phyloP scores from a whole-genome alignment of 2,329 filamentous ascomycete genomes.

The Xylaria polymorpha region DNA sequence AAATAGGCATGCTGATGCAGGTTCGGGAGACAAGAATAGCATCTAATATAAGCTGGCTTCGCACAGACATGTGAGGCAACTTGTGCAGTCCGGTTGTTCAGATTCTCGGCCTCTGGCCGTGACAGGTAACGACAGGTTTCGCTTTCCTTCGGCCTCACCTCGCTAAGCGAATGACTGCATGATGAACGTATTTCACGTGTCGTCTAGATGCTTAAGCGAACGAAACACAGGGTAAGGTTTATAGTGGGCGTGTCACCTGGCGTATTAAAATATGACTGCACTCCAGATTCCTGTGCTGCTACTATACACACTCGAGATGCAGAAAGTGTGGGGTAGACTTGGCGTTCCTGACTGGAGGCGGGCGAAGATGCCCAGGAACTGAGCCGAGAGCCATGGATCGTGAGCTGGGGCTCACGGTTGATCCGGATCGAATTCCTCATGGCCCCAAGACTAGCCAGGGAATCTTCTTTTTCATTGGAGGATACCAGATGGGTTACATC shows the following conservation, averaged over 20 bases:
- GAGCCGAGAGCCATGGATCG: conserved; percentile 39
- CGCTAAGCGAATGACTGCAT: conserved; percentile 46
- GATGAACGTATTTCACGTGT: conserved; percentile 41
- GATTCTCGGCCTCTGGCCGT: conserved; percentile 30
- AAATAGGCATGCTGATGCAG: conserved; percentile 36
- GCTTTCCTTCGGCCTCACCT: conserved; percentile 48
- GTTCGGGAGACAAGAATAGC: conserved; percentile 45
- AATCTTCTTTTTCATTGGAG: conserved; percentile 34
- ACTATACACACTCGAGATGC: conserved; percentile 39
- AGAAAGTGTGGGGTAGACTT: conserved; percentile 49
- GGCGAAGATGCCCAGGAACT: conserved; percentile 45
- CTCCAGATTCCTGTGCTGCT: conserved; percentile 48
- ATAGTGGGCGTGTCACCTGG: conserved; percentile 48
- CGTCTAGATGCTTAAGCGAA: conserved; percentile 49
- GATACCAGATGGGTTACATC: conserved; percentile 30
- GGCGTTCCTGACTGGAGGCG: conserved; percentile 39
- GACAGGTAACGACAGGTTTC: conserved; percentile 35
- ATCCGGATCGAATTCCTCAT: conserved; percentile 48
- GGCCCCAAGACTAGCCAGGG: conserved; percentile 42
- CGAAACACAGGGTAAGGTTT: conserved; percentile 44
- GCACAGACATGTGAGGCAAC: conserved; percentile 37
- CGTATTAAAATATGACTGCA: conserved; percentile 43
- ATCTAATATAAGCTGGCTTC: conserved; percentile 44
- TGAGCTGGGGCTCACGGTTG: conserved; percentile 42
- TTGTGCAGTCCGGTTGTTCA: conserved; percentile 41